Evolutionary conservation across 352 stramenopile genomes (phyloP).

Genomic region (Elongisporangium anandrum): DNA sequence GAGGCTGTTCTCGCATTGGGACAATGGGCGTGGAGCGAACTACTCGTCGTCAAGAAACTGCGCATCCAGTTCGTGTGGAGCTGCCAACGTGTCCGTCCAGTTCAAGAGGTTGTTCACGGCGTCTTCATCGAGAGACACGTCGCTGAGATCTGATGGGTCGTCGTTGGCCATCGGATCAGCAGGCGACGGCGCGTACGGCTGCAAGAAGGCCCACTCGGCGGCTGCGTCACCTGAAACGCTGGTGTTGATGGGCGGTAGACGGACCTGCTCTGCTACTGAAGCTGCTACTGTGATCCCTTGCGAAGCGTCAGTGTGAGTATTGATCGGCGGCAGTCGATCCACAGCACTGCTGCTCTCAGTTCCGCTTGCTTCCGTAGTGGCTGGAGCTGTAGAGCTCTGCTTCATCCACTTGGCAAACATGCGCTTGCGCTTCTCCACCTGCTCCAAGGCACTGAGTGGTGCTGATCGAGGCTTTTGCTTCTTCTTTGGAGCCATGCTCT

Average conservation of each 20-base stretch:
- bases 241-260: conserved; percentile 5
- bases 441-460: conserved; percentile 34
- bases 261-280: background rate
- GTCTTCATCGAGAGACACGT: conserved; percentile 74
- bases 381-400: conserved; percentile 1
- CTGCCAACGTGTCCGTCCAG: conserved; percentile 71
- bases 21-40: no score
- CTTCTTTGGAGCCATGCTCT: conserved; percentile 17
- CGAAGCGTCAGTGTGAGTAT: no score
- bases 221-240: background rate
- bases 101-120: conserved; percentile 74
- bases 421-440: conserved; percentile 61
- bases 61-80: conserved; percentile 41
- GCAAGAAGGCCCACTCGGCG: conserved; percentile 13
- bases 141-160: conserved; percentile 2
- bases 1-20: no score
- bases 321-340: conserved; percentile 19
- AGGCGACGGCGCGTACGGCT: conserved; percentile 8
- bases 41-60: conserved; percentile 27
- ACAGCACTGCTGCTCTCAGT: conserved; percentile 2
- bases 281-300: background rate
- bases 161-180: background rate
- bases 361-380: background rate
- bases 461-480: conserved; percentile 19
- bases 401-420: conserved; percentile 79